A percentile compares a stretch with the other conserved stretches of the same genome.
phyloP scores from a whole-genome alignment of 768 basidiomycete species.

The Tricholoma bakamatsutake region DNA sequence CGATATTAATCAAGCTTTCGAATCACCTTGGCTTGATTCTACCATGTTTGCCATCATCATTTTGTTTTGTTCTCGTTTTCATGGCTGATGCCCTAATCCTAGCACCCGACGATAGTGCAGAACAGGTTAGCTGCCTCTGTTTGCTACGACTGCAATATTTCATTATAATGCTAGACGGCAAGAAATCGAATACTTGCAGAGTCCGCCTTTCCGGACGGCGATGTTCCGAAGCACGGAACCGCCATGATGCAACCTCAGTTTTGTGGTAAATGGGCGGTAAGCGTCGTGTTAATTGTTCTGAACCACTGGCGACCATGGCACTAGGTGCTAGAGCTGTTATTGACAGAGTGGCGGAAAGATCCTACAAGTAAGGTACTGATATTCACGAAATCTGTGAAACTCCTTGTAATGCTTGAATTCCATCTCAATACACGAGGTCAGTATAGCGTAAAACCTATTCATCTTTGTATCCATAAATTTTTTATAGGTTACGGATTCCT shows the following conservation, averaged over 20 bases:
- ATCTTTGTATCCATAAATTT: neutral
- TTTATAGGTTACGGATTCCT: slow-evolving; percentile 52
- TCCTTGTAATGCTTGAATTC: slow-evolving; percentile 80
- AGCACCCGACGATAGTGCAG: slow-evolving; percentile 65
- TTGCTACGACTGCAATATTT: neutral
- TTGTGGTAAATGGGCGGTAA: slow-evolving; percentile 83
- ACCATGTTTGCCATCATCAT: slow-evolving; percentile 45
- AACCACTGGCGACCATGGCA: neutral
- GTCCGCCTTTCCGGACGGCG: slow-evolving; percentile 54
- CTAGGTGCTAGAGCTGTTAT: slow-evolving; percentile 60
- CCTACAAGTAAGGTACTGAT: slow-evolving; percentile 81
- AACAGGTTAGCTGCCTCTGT: slow-evolving; percentile 44
- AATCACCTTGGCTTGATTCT: slow-evolving; percentile 87
- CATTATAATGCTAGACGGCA: slow-evolving; percentile 7
- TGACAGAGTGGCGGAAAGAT: slow-evolving; percentile 64
- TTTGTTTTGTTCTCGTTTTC: neutral
- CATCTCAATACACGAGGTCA: slow-evolving; percentile 57
- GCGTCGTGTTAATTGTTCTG: slow-evolving; percentile 17
- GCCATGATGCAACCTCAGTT: slow-evolving; percentile 59
- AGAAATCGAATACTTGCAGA: slow-evolving; percentile 59
- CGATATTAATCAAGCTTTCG: slow-evolving; percentile 78
- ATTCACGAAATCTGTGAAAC: slow-evolving; percentile 89
- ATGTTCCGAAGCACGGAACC: slow-evolving; percentile 52
- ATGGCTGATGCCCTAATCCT: slow-evolving; percentile 3
- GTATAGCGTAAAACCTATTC: slow-evolving; percentile 6